Base-by-base conservation (phyloP, 2,329 filamentous ascomycete species). In the Drechslerella stenobrocha region DNA sequence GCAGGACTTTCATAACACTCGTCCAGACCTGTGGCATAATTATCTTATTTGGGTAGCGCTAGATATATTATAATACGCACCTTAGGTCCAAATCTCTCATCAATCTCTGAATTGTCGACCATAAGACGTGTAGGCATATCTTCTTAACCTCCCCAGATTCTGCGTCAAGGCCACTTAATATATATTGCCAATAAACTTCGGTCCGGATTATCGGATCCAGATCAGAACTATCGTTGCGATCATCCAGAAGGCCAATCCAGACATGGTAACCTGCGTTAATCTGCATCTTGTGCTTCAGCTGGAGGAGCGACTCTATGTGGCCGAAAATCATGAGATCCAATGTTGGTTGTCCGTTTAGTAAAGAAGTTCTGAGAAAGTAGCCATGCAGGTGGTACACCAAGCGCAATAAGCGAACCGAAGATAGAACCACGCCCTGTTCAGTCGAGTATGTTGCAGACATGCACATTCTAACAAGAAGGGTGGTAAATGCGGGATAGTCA, bases 41-140 rank as follows among this genome's bases (percentile, higher is more conserved):
- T n/a, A n/a, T n/a, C n/a, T n/a, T n/a, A n/a, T n/a, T 30, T 5
- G 11, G 28, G 11, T 5, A 30, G 5, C 28, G 28, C 5, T 11
- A 5, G 28, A 30, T 5, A 30, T 11, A 30, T 11, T 11, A 30
- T 11, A 18, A 20, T n/a, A 52, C 42, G 9, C 50, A 65, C 51
- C 34, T 44, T 23, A 59, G 40, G 8, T 61, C 13, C 3, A 73
- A 20, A 24, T 51, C 44, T 6, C 28, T 9, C 9, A 24, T 53
- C 8, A 67, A 18, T 34, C 53, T 53, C 6, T 69, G 70, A 13
- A 73, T 22, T 11, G 72, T 72, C 18, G 58, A 71, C 52, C 67
- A 72, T 23, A 73, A 23, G 18, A 73, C 70, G 30, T 72, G 58
- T 20, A 73, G 67, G 37, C 63, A 70, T 53, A 73, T 72, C 55